phyloP scores from a whole-genome alignment of 192 early-diverging fungal genomes.

The Coemansia sp. region DNA sequence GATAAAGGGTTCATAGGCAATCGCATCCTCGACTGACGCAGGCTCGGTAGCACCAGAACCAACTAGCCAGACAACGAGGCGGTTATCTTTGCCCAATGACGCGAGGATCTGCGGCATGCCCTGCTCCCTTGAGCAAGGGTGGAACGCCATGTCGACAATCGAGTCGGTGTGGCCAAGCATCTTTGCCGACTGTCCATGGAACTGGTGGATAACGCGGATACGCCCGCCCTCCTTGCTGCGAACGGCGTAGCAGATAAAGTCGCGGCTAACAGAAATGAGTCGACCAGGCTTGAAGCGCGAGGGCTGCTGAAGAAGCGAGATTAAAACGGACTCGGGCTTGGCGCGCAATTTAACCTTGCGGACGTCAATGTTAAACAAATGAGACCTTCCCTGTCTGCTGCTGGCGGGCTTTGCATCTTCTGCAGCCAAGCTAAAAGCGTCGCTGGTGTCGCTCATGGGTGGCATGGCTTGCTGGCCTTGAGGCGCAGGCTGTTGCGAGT shows the following conservation, averaged over 20 bases:
- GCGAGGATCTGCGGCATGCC: conserved; percentile 45
- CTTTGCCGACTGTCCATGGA: conserved; percentile 43
- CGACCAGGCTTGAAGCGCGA: conserved; percentile 36
- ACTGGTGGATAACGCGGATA: conserved; percentile 48
- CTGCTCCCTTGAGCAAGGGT: conserved; percentile 38
- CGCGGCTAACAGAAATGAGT: conserved; percentile 44
- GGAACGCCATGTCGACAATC: conserved; percentile 50
- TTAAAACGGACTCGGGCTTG: conserved; percentile 41
- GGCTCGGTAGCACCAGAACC: conserved; percentile 31
- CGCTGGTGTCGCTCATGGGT: neutral
- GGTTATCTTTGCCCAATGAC: conserved; percentile 48
- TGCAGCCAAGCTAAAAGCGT: neutral
- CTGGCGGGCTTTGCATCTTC: neutral
- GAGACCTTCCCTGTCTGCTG: conserved; percentile 6
- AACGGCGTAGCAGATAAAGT: conserved; percentile 51
- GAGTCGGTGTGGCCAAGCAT: conserved; percentile 49
- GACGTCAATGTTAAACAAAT: conserved; percentile 22
- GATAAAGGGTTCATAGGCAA: conserved; percentile 48
- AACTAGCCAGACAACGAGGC: conserved; percentile 46
- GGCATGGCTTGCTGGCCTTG: conserved; percentile 8
- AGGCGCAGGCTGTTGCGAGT: conserved; percentile 12
- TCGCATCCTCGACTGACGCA: conserved; percentile 23
- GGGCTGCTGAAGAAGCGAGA: conserved; percentile 48
- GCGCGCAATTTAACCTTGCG: conserved; percentile 22
- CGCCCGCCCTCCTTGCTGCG: conserved; percentile 50